These are phyloP conservation scores for Cryptococcus sp. DNA, from an alignment of 1,284 basidiomycete species.

Conservation along the genomic window DNA sequence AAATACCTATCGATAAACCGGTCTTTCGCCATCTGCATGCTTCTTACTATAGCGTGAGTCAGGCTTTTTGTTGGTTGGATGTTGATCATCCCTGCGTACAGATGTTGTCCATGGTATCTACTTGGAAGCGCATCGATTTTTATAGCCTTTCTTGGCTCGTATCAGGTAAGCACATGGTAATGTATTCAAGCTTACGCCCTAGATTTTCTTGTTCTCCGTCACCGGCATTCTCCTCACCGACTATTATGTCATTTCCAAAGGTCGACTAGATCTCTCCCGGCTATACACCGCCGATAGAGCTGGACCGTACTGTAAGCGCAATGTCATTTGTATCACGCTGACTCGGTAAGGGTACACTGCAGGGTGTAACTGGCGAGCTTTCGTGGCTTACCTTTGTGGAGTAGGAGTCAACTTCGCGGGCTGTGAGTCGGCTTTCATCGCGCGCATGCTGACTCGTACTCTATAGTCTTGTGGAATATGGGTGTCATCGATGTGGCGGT, in stretches of 20 bases:
- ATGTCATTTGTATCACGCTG: no score
- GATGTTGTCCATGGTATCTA: conserved; percentile 67
- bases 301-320: conserved; percentile 18
- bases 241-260: conserved; percentile 72
- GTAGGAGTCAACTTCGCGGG: conserved; percentile 27
- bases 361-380: conserved; percentile 63
- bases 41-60: conserved; percentile 22
- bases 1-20: conserved; percentile 79
- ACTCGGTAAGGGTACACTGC: conserved; percentile 57
- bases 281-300: conserved; percentile 62
- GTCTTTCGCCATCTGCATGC: conserved; percentile 67
- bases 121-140: conserved; percentile 71
- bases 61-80: conserved; percentile 17
- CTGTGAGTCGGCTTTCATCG: conserved; percentile 5
- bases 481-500: conserved; percentile 12
- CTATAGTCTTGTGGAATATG: conserved; percentile 22
- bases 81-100: not conserved
- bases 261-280: conserved; percentile 67
- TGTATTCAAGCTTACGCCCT: conserved; percentile 31
- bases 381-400: conserved; percentile 20
- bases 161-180: no score
- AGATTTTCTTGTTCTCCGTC: conserved; percentile 75
- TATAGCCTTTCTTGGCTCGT: conserved; percentile 54
- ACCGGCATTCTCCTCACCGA: conserved; percentile 75
- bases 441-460: not conserved